These are phyloP conservation scores for Crithidia fasciculata DNA, from an alignment of 208 protist genomes.

Conservation along the genomic window DNA sequence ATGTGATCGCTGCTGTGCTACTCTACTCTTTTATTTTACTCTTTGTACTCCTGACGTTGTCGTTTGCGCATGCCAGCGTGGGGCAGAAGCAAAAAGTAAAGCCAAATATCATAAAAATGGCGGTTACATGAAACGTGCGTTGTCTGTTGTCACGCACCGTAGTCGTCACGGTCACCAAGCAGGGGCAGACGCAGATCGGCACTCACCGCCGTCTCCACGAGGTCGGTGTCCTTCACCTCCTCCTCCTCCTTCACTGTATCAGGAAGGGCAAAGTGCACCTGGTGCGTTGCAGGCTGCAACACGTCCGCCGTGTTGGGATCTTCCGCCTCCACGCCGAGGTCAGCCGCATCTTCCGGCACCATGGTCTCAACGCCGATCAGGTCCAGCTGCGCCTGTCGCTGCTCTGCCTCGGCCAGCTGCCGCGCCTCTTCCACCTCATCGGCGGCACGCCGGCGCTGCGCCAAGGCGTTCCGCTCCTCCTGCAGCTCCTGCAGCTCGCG, in stretches of 20 bases:
- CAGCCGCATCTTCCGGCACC: neutral
- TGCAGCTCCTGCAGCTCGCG: slow-evolving; percentile 48
- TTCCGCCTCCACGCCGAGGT: neutral
- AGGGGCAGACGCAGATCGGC: slow-evolving; percentile 2
- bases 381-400: slow-evolving; percentile 34
- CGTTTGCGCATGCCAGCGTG: no score
- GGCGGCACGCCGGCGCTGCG: slow-evolving; percentile 37
- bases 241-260: slow-evolving; percentile 18
- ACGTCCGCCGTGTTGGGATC: slow-evolving; percentile 1
- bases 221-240: slow-evolving; percentile 8
- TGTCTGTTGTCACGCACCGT: neutral
- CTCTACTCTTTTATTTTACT: no score
- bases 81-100: no score
- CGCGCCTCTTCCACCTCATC: slow-evolving; percentile 48
- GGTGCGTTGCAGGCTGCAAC: neutral
- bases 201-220: neutral
- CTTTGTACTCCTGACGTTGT: no score
- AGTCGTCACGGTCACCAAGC: neutral
- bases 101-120: neutral
- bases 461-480: slow-evolving; percentile 42
- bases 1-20: no score
- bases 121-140: no score
- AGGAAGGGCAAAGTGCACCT: slow-evolving; percentile 12
- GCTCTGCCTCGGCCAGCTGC: slow-evolving; percentile 26
- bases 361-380: neutral